phyloP scores from a whole-genome alignment of 768 basidiomycete species.

The Tylopilus sp. region DNA sequence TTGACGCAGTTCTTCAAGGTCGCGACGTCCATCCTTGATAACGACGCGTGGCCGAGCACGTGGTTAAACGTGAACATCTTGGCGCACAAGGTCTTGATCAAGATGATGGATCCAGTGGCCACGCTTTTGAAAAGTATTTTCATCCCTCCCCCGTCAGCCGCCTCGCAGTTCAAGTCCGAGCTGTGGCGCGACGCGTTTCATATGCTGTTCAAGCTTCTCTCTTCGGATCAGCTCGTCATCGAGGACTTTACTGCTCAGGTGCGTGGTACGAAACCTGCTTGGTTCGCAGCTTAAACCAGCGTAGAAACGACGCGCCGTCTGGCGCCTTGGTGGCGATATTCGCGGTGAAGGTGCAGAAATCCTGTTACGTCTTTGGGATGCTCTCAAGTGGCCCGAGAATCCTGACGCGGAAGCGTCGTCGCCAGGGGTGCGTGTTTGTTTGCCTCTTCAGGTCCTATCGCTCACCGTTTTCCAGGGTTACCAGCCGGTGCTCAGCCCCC shows the following conservation, averaged over 20 bases:
- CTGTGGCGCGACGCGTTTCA: slow-evolving; percentile 82
- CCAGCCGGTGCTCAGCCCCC: slow-evolving; percentile 74
- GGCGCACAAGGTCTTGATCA: slow-evolving; percentile 83
- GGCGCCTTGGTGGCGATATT: slow-evolving; percentile 95
- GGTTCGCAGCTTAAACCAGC: slow-evolving; percentile 3
- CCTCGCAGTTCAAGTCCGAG: slow-evolving; percentile 64
- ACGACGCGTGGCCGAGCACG: slow-evolving; percentile 82
- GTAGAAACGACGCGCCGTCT: slow-evolving; percentile 91
- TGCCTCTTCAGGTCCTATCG: neutral
- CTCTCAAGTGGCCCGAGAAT: slow-evolving; percentile 72
- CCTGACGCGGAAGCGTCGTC: slow-evolving; percentile 46
- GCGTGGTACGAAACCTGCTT: slow-evolving; percentile 9
- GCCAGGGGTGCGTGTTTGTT: slow-evolving; percentile 57
- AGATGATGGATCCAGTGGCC: slow-evolving; percentile 81
- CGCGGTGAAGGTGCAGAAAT: slow-evolving; percentile 87
- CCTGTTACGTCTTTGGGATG: slow-evolving; percentile 78
- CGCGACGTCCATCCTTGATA: slow-evolving; percentile 73
- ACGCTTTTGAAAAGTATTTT: slow-evolving; percentile 77
- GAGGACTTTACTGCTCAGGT: slow-evolving; percentile 96
- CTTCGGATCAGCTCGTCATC: slow-evolving; percentile 88
- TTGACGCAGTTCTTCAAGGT: slow-evolving; percentile 81
- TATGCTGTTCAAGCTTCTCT: slow-evolving; percentile 80
- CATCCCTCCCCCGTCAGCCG: slow-evolving; percentile 63
- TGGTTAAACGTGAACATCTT: slow-evolving; percentile 93
- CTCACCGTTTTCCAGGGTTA: slow-evolving; percentile 55